Evolutionary conservation across 441 rosid species (phyloP).

Genomic region (Populus hybrid): DNA sequence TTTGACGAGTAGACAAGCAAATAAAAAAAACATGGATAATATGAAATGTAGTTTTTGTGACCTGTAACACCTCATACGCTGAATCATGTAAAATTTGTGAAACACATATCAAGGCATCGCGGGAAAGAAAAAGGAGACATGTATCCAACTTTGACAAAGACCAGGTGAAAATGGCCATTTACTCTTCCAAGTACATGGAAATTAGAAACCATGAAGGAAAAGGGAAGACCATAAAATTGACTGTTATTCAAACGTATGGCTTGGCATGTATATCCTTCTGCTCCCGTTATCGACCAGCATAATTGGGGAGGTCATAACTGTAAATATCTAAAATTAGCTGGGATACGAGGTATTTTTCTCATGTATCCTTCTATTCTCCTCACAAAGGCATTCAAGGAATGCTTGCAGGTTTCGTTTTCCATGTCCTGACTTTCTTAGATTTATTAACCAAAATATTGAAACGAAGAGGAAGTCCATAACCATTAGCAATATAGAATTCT

Average conservation of each 20-base stretch:
- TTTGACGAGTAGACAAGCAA: neutral
- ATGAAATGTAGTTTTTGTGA: neutral
- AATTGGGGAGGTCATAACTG: neutral
- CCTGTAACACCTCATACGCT: neutral
- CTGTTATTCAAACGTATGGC: neutral
- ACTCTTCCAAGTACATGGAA: neutral
- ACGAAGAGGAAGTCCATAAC: neutral
- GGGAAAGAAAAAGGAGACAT: neutral
- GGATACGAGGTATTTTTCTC: neutral
- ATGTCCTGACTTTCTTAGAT: neutral
- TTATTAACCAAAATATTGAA: too few relatives aligned
- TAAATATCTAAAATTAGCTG: too few relatives aligned
- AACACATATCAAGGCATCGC: neutral
- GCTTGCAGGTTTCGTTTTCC: neutral
- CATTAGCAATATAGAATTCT: neutral
- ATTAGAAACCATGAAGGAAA: neutral
- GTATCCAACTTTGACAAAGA: too few relatives aligned
- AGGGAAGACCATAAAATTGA: neutral
- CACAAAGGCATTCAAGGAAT: neutral
- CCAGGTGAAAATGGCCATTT: too few relatives aligned
- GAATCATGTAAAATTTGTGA: neutral
- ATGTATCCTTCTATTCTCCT: neutral
- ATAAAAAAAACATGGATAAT: neutral
- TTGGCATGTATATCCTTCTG: neutral
- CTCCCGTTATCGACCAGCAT: neutral